phyloP scores from a whole-genome alignment of 495 filamentous ascomycete species.

The Aspergillus nidulans region DNA sequence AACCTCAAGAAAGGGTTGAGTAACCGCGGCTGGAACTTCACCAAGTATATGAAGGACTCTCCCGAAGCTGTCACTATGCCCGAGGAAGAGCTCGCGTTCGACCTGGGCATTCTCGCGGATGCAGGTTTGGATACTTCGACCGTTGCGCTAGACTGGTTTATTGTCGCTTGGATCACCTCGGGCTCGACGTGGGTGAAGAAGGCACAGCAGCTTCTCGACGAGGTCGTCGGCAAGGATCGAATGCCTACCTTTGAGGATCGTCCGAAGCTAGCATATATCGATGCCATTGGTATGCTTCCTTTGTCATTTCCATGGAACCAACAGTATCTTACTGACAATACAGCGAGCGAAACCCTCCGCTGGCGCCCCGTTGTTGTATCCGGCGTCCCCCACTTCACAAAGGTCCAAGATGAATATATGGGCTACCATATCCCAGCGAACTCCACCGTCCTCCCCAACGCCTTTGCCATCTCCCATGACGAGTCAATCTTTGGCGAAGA shows the following conservation, averaged over 20 bases:
- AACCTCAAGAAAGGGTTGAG: constrained; percentile 11
- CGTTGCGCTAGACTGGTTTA: constrained; percentile 40
- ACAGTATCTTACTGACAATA: no score
- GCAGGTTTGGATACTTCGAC: constrained; percentile 35
- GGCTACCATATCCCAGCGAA: constrained; percentile 1
- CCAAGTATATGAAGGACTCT: constrained; percentile 14
- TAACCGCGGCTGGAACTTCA: constrained; percentile 22
- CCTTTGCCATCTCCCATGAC: not conserved
- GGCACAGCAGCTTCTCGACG: constrained; percentile 13
- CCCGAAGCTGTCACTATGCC: constrained; percentile 12
- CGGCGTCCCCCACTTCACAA: not conserved
- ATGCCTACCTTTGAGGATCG: constrained; percentile 2
- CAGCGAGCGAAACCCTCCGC: constrained; percentile 2
- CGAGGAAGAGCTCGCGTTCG: constrained; percentile 28
- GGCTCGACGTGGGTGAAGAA: constrained; percentile 31
- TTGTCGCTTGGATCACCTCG: constrained; percentile 12
- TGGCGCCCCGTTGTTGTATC: constrained; percentile 2
- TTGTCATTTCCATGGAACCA: no score
- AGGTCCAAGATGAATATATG: not conserved
- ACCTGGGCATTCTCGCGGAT: constrained; percentile 35
- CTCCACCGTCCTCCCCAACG: not conserved
- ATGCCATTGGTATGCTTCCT: not conserved
- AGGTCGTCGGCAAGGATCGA: not conserved
- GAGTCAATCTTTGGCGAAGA: not conserved
- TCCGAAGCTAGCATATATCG: constrained; percentile 1